Evolutionary conservation across 768 basidiomycete genomes (phyloP).

Genomic region (Pholiota microspora): DNA sequence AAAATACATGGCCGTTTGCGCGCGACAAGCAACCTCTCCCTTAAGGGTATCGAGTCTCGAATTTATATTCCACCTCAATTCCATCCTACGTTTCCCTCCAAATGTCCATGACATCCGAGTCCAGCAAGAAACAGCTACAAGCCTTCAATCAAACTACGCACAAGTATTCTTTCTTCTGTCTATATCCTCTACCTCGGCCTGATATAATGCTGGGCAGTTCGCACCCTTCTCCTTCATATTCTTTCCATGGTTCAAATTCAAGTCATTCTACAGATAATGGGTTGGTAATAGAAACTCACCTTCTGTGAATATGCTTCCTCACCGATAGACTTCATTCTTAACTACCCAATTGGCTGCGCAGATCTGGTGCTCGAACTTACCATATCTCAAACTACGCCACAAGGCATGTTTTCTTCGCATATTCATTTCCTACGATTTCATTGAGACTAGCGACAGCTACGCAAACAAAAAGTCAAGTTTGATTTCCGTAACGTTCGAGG

Average conservation of each 20-base stretch:
- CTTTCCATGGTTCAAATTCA: conserved; percentile 38
- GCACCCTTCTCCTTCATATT: conserved; percentile 25
- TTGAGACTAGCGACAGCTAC: conserved; percentile 25
- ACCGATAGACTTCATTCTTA: conserved; percentile 6
- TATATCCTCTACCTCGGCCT: conserved; percentile 18
- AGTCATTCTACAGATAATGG: conserved; percentile 38
- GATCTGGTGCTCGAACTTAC: conserved; percentile 36
- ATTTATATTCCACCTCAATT: background rate
- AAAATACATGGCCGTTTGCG: conserved; percentile 2
- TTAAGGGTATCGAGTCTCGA: background rate
- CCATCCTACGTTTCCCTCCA: background rate
- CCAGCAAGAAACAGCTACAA: conserved; percentile 15
- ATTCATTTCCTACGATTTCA: conserved; percentile 1
- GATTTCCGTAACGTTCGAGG: conserved; percentile 34
- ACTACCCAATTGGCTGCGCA: conserved; percentile 5
- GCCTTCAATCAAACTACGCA: conserved; percentile 12
- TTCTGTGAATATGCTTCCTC: conserved; percentile 4
- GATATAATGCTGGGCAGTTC: conserved; percentile 23
- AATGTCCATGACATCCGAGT: background rate
- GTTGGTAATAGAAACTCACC: conserved; percentile 21
- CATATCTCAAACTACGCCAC: conserved; percentile 40
- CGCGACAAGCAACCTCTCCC: background rate
- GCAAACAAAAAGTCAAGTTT: conserved; percentile 35
- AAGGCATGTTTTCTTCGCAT: conserved; percentile 23
- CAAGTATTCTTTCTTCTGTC: conserved; percentile 22